A percentile compares a stretch with the other conserved stretches of the same genome.
Evolutionary conservation across 768 basidiomycete genomes (phyloP).

Genomic region (Leucogyrophana mollusca): DNA sequence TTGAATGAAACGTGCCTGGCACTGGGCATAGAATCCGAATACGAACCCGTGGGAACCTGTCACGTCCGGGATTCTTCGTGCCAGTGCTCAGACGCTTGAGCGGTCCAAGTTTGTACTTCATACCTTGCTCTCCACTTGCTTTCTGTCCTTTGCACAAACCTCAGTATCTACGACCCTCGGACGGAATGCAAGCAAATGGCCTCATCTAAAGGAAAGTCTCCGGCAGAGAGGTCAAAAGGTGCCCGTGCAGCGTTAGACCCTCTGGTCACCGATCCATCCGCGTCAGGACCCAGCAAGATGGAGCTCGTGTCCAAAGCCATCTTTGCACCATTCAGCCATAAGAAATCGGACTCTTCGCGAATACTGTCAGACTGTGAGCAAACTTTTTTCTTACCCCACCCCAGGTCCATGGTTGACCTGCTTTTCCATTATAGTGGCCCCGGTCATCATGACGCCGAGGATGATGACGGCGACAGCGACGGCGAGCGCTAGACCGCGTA

Average conservation of each 20-base stretch:
- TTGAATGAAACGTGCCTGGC: too few species aligned
- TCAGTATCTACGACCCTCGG: not conserved
- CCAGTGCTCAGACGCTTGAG: not conserved
- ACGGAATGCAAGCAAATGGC: constrained; percentile 20
- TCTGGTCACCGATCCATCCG: constrained; percentile 31
- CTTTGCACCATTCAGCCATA: constrained; percentile 60
- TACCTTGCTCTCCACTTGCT: not conserved
- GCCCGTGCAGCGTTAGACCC: constrained; percentile 39
- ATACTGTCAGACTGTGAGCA: constrained; percentile 75
- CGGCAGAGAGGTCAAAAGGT: constrained; percentile 34
- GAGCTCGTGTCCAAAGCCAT: constrained; percentile 68
- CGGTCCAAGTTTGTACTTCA: not conserved
- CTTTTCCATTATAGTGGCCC: constrained; percentile 52
- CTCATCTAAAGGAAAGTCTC: constrained; percentile 12
- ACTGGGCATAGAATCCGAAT: too few species aligned
- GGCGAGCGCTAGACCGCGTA: constrained; percentile 51
- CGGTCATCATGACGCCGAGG: constrained; percentile 86
- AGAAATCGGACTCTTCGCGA: constrained; percentile 64
- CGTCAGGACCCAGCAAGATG: constrained; percentile 44
- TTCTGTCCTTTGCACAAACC: not conserved
- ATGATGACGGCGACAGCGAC: constrained; percentile 73
- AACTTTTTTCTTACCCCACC: constrained; percentile 4
- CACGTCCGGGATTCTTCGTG: not conserved
- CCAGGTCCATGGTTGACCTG: not conserved
- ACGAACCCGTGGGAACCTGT: not conserved